Base-by-base conservation (phyloP, 768 basidiomycete genomes). In the Coprinellus micaceus region DNA sequence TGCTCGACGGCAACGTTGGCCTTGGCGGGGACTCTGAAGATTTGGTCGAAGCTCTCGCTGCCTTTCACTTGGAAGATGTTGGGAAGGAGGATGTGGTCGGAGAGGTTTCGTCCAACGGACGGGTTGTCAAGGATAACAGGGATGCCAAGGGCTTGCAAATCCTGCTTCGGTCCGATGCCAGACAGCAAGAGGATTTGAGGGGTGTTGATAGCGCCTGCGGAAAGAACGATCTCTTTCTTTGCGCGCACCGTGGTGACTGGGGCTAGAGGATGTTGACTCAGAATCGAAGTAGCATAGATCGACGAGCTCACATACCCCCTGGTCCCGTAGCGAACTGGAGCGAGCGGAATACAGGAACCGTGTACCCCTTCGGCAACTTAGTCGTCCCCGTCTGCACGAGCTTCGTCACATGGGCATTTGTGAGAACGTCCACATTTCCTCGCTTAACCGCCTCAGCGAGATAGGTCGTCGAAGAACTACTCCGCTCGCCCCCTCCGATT, bases 71-170 rank as follows among this genome's bases (percentile, higher is more conserved):
- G 53, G 58, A 64, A 73, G n/a, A 65, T 56, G 52, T 60, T 67
- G 21, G 66, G 58, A 12, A 67, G 54, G 25, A 66, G 39, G 12
- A 64, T 54, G 50, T 78, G 76, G 55, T 79, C 80, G 47, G 74
- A 74, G 22, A 83, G 66, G 60, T 81, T 81, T 61, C 73, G 69
- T 2, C 79, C 79, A n/a, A 81, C 78, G 6, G 69, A 71, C 1
- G 72, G 69, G 36, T 74, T 67, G 45, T 77, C 62, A 22, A 79
- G 63, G 52, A 77, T 53, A 10, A 69, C 61, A 12, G 49, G 53
- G 58, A 82, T 78, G 1, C 71, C 75, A n/a, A 78, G 62, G 0
- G 64, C 51, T 0, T 54, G 40, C 6, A 83, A 70, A 17, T 72
- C 64, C 0, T 54, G 46, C 6, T 64, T 54, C 52, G 74, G 70